A percentile compares a stretch with the other conserved stretches of the same genome.
Conservation (phyloP, 495 filamentous ascomycete genomes). For the Hypoxylon fuscum region DNA sequence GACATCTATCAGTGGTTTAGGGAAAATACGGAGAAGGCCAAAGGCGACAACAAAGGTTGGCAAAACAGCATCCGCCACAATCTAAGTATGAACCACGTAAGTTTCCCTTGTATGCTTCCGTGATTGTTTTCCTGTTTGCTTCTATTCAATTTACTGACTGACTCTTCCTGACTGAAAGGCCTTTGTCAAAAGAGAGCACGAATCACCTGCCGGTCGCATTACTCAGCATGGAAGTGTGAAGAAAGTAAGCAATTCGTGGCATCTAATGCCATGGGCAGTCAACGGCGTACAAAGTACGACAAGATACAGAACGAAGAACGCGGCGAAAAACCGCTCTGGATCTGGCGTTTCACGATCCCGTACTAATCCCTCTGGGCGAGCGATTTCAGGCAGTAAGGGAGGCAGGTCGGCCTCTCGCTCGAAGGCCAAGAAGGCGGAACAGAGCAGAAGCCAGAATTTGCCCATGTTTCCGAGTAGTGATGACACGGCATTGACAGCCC, state of each 20-base stretch:
- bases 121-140: conserved; percentile 4
- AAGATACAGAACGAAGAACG: conserved; percentile 54
- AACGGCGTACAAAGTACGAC: conserved; percentile 59
- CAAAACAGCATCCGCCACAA: conserved; percentile 98
- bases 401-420: conserved; percentile 22
- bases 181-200: conserved; percentile 54
- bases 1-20: conserved; percentile 93
- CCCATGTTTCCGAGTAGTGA: background rate
- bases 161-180: conserved; percentile 42
- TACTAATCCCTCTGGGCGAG: conserved; percentile 19
- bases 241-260: conserved; percentile 52
- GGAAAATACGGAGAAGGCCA: conserved; percentile 79
- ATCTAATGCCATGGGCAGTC: conserved; percentile 50
- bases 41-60: conserved; percentile 78
- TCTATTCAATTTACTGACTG: conserved; percentile 14
- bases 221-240: conserved; percentile 37
- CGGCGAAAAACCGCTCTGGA: conserved; percentile 23
- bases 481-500: no score
- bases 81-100: conserved; percentile 93
- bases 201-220: conserved; percentile 15
- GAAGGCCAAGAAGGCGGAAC: conserved; percentile 18
- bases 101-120: conserved; percentile 43
- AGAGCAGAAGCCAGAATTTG: conserved; percentile 1
- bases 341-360: background rate
- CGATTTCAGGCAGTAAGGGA: conserved; percentile 31